Percentiles rank a stretch among this genome's conserved stretches.
These are phyloP conservation scores for Pilatotrama ljubarskyi DNA, from an alignment of 768 basidiomycete genomes.

Conservation along the genomic window DNA sequence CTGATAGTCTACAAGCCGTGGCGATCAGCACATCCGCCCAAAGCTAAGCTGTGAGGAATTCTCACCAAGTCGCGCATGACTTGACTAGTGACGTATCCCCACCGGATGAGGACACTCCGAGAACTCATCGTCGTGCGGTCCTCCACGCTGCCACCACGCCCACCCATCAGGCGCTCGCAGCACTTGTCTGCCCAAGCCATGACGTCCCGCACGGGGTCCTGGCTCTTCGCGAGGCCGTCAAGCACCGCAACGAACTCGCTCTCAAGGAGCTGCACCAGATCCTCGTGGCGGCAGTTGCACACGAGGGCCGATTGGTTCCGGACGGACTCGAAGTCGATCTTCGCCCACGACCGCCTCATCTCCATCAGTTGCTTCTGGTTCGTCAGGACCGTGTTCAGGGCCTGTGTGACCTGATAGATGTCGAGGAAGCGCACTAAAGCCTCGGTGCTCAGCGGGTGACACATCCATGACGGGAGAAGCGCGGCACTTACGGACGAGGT, in stretches of 20 bases:
- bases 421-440: slow-evolving; percentile 82
- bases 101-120: slow-evolving; percentile 82
- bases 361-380: slow-evolving; percentile 83
- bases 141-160: slow-evolving; percentile 58
- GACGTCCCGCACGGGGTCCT: slow-evolving; percentile 80
- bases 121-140: slow-evolving; percentile 84
- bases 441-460: slow-evolving; percentile 12
- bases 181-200: slow-evolving; percentile 93
- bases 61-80: slow-evolving; percentile 89
- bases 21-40: slow-evolving; percentile 1
- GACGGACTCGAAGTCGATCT: slow-evolving; percentile 88
- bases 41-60: background rate
- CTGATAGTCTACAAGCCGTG: slow-evolving; percentile 69
- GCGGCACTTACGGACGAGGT: slow-evolving; percentile 73
- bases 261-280: slow-evolving; percentile 81
- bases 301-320: slow-evolving; percentile 91
- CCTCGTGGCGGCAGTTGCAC: slow-evolving; percentile 90
- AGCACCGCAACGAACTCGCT: slow-evolving; percentile 80
- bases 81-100: slow-evolving; percentile 92
- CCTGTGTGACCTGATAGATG: slow-evolving; percentile 90
- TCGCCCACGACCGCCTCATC: slow-evolving; percentile 86
- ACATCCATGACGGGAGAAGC: background rate
- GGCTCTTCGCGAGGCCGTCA: slow-evolving; percentile 68
- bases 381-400: slow-evolving; percentile 82
- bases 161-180: slow-evolving; percentile 81